Evolutionary conservation across 2,329 filamentous ascomycete genomes (phyloP).

Genomic region (Cladophialophora psammophila): DNA sequence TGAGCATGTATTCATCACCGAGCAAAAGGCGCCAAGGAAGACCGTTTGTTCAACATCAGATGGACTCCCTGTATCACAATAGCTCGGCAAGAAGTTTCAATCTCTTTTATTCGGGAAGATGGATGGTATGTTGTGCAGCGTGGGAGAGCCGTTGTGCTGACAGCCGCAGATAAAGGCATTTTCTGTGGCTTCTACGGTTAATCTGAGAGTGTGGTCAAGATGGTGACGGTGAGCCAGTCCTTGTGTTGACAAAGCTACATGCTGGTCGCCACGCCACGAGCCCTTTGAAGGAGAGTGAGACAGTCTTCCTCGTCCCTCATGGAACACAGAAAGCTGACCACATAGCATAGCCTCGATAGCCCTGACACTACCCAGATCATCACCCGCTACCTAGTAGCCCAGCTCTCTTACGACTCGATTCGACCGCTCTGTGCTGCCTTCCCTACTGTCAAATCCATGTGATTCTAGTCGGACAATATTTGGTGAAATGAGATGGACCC

Average conservation of each 20-base stretch:
- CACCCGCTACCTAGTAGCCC: neutral
- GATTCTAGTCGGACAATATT: neutral
- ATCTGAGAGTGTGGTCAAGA: neutral
- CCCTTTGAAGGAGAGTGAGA: neutral
- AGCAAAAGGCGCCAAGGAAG: neutral
- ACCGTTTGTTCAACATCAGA: neutral
- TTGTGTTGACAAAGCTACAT: neutral
- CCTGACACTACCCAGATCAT: neutral
- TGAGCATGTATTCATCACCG: neutral
- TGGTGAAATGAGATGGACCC: neutral
- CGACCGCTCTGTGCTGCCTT: neutral
- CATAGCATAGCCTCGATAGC: neutral
- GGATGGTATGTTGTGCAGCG: neutral
- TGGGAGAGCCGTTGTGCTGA: neutral
- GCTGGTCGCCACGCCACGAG: neutral
- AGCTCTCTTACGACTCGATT: neutral
- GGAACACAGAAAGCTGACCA: neutral
- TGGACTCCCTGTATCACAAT: neutral
- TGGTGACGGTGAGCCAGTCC: neutral
- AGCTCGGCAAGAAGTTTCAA: neutral
- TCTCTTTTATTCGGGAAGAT: neutral
- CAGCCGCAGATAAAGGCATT: neutral
- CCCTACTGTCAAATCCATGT: neutral
- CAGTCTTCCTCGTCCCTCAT: neutral
- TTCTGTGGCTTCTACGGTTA: neutral